phyloP scores from a whole-genome alignment of 352 stramenopile genomes.

The Pythium aquatile region DNA sequence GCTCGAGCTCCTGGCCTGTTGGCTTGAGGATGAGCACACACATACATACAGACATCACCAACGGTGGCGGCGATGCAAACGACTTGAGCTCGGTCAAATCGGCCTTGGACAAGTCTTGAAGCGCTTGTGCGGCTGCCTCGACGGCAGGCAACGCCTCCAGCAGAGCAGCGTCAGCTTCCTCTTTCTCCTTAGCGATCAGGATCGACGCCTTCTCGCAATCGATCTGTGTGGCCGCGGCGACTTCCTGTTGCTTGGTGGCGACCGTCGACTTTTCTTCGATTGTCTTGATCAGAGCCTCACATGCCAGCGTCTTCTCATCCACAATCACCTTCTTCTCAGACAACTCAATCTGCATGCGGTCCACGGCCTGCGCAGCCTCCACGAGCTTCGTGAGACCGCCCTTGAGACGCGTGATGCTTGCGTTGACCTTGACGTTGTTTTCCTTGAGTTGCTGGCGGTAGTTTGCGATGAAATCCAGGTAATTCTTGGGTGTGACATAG shows the following conservation, averaged over 20 bases:
- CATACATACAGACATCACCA: conserved; percentile 95
- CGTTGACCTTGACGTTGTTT: conserved; percentile 89
- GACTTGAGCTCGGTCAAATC: conserved; percentile 96
- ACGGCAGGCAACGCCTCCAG: conserved; percentile 92
- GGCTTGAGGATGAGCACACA: conserved; percentile 90
- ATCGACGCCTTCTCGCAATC: conserved; percentile 89
- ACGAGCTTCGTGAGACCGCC: conserved; percentile 93
- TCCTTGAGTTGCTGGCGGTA: conserved; percentile 91
- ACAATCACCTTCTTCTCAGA: conserved; percentile 95
- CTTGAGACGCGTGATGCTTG: conserved; percentile 86
- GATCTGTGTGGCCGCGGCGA: conserved; percentile 89
- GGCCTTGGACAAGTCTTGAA: conserved; percentile 94
- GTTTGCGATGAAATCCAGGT: conserved; percentile 95
- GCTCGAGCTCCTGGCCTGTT: conserved; percentile 89
- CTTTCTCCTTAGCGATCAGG: conserved; percentile 91
- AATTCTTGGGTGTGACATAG: conserved; percentile 98
- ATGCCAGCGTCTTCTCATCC: conserved; percentile 92
- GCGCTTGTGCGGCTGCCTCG: conserved; percentile 88
- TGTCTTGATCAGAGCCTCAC: conserved; percentile 92
- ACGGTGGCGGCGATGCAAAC: conserved; percentile 91
- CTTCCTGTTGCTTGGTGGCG: conserved; percentile 90
- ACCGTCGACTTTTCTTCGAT: conserved; percentile 93
- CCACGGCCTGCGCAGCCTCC: conserved; percentile 91
- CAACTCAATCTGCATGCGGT: conserved; percentile 93
- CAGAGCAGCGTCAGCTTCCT: conserved; percentile 91